A percentile compares a stretch with the other conserved stretches of the same genome.
These are phyloP conservation scores for Peronospora destructor DNA, from an alignment of 352 stramenopile species.

Conservation along the genomic window DNA sequence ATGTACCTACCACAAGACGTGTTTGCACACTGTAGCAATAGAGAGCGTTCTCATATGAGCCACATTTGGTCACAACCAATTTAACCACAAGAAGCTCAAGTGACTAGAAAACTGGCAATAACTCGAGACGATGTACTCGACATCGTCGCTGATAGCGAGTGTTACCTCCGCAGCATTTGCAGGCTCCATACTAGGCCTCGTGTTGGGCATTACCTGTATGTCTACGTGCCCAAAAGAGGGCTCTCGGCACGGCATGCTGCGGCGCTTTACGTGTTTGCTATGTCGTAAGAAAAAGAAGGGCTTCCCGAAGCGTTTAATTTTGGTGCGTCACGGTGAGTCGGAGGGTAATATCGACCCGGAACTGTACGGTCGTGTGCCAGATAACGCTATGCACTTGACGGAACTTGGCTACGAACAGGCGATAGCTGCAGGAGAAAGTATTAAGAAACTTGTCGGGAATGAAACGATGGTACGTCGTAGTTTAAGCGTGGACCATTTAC, in stretches of 20 bases:
- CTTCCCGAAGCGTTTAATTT: conserved; percentile 71
- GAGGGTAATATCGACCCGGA: conserved; percentile 82
- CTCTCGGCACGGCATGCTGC: conserved; percentile 19
- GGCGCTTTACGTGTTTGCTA: conserved; percentile 34
- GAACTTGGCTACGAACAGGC: conserved; percentile 73
- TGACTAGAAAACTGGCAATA: no score
- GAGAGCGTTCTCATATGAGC: no score
- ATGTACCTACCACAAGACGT: no score
- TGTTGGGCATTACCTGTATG: conserved; percentile 12
- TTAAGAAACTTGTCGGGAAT: conserved; percentile 74
- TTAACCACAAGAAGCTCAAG: no score
- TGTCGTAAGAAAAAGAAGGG: conserved; percentile 35
- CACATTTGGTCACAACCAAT: no score
- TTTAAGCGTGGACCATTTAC: neutral
- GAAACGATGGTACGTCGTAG: conserved; percentile 51
- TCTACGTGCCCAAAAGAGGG: conserved; percentile 16
- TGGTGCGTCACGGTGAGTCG: conserved; percentile 80
- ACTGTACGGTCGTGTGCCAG: conserved; percentile 63
- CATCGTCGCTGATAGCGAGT: conserved; percentile 37
- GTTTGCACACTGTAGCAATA: no score
- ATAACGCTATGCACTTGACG: conserved; percentile 83
- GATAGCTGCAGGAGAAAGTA: conserved; percentile 50
- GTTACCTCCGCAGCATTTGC: conserved; percentile 39
- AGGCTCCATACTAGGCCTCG: conserved; percentile 35
- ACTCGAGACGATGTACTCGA: conserved; percentile 25